Evolutionary conservation across 345 rosid species (phyloP), one percentile per base, ranked within the genome.

Genomic region (Eucalyptus marginata): DNA sequence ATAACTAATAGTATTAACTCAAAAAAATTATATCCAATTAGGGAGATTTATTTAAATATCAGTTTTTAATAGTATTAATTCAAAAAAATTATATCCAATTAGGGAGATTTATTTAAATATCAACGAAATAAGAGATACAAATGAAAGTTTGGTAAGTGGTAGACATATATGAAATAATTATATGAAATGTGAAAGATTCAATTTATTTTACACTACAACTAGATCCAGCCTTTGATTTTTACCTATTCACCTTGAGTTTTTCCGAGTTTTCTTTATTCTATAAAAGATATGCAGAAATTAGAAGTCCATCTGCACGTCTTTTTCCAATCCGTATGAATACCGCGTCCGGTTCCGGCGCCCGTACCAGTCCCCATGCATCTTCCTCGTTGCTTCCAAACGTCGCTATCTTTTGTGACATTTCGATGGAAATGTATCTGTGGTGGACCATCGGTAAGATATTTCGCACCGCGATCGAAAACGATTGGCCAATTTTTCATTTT

Each of bases 51-150:
- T 59, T 12, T 59, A 59, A 59, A 59, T 5, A 13, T 59, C 14
- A 5, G 16, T n/a, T n/a, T n/a, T n/a, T 22, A 2, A 56, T 22
- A 56, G 27, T 56, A 56, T 56, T 56, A 22, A 56, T 3, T 56
- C 1, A 7, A n/a, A 64, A n/a, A 31, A 7, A 1, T 64, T n/a
- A 14, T 18, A 0, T 59, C 31, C 31, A 27, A 27, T 25, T 5
- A 59, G 68, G 66, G 8, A 27, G 68, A 59, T 59, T 29, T 13
- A 59, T 59, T 12, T 59, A 59, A 59, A 59, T 5, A 13, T 59
- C 14, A 5, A 8, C 9, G 1, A 13, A 62, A 62, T 29, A 62
- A 62, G 71, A 29, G 15, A 29, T 29, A 62, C 36, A 6, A 62
- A 62, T 29, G 31, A 13, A 29, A 13, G 8, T 52, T 59, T 15